Evolutionary conservation across 2,329 filamentous ascomycete genomes (phyloP), one percentile per base, ranked within the genome.

Genomic region (Paraphoma chrysanthemicola): DNA sequence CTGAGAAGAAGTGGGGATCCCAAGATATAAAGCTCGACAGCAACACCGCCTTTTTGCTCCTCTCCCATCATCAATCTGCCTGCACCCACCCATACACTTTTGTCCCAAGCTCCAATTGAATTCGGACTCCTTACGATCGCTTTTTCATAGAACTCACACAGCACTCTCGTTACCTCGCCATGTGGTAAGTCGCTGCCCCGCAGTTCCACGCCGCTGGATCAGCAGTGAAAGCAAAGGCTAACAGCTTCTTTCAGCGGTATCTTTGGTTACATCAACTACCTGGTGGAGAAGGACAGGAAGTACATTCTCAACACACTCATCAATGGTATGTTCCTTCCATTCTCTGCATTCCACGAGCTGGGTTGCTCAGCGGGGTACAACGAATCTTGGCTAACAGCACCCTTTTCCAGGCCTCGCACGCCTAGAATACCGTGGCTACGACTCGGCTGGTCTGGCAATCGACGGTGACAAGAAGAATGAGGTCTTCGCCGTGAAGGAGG

Each of bases 401-500:
- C 55, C 51, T 29, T 31, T 44, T 17, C 39, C 75, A 97, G 93
- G 94, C 75, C 90, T 98, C 58, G 90, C 92, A 58, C 90, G 95
- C 78, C 90, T 99, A 72, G 95, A 99, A 82, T 99, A 99, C 85
- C 91, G 95, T 80, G 95, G 95, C 70, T 99, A 99, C 80, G 95
- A 99, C 80, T 98, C 95, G 64, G 94, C 95, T 61, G 95, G 95
- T 83, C 86, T 99, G 65, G 94, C 94, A 67, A 83, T 99, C 72
- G 95, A 99, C 78, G 95, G 95, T 63, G 91, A 99, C 86, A 98
- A 97, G 88, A 97, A 95, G 86, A 96, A 97, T 74, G 92, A 98
- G 82, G 93, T 98, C 67, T 87, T 92, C 66, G 93, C 95, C 62
- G 98, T 93, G 87, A 99, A 99, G 86, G 95, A 98, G 84, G 95